Percentiles rank a stretch among this genome's conserved stretches.
Evolutionary conservation across 2,329 filamentous ascomycete species (phyloP).

Genomic region (Chaetomium globosum): DNA sequence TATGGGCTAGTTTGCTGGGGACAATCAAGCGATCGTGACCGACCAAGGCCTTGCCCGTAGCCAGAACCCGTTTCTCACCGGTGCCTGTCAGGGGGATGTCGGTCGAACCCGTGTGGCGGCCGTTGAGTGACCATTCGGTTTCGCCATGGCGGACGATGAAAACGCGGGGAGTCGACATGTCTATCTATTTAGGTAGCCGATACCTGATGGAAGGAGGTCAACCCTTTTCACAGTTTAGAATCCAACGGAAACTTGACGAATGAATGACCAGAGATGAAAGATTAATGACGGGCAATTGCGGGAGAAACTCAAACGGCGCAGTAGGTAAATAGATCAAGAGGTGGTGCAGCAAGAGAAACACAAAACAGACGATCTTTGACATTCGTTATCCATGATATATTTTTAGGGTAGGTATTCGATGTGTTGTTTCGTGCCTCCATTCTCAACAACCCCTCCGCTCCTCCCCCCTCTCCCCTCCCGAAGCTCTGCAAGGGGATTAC

Average conservation of each 20-base stretch:
- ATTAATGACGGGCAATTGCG: background rate
- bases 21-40: constrained; percentile 84
- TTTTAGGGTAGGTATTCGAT: constrained; percentile 4
- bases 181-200: background rate
- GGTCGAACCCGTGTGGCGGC: constrained; percentile 79
- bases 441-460: background rate
- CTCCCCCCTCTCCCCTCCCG: background rate
- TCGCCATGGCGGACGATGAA: constrained; percentile 90
- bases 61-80: constrained; percentile 73
- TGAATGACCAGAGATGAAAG: no score
- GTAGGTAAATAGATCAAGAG: background rate
- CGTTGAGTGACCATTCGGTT: constrained; percentile 91
- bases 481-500: constrained; percentile 40
- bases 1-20: constrained; percentile 76
- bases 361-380: background rate
- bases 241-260: background rate
- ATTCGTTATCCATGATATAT: background rate
- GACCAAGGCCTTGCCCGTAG: constrained; percentile 81
- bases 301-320: background rate
- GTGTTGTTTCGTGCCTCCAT: background rate
- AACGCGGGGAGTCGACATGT: constrained; percentile 64
- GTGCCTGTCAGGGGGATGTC: constrained; percentile 83
- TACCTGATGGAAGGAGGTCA: background rate
- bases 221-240: constrained; percentile 7
- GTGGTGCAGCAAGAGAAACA: constrained; percentile 7